phyloP scores from a whole-genome alignment of 2,329 filamentous ascomycete genomes.

The Fonsecaea erecta region DNA sequence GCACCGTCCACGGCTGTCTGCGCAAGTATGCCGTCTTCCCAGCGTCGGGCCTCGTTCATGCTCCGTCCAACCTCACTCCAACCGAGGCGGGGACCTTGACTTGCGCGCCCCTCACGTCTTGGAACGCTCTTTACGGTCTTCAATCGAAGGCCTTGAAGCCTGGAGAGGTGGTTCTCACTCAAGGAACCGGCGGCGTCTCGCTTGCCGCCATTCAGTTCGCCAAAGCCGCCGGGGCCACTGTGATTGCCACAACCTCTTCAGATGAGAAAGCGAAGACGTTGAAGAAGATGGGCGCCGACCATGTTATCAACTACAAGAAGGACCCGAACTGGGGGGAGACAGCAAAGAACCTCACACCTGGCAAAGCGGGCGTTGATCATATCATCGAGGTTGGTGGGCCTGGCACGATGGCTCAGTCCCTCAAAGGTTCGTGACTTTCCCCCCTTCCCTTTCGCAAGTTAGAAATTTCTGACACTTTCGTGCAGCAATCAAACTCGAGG shows the following conservation, averaged over 20 bases:
- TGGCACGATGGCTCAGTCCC: conserved; percentile 61
- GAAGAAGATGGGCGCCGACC: conserved; percentile 61
- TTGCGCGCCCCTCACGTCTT: conserved; percentile 67
- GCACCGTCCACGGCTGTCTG: conserved; percentile 69
- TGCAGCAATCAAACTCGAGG: conserved; percentile 54
- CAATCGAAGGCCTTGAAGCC: conserved; percentile 54
- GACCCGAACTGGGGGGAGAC: conserved; percentile 64
- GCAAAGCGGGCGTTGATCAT: conserved; percentile 63
- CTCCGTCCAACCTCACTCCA: conserved; percentile 61
- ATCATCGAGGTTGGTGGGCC: conserved; percentile 70
- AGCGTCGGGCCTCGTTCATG: conserved; percentile 68
- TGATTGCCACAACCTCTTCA: conserved; percentile 65
- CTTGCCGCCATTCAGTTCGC: conserved; percentile 53
- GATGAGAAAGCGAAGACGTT: conserved; percentile 60
- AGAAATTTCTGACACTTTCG: background rate
- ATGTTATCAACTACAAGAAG: conserved; percentile 65
- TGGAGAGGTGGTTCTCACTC: conserved; percentile 62
- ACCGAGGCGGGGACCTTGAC: conserved; percentile 62
- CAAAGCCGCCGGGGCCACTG: conserved; percentile 56
- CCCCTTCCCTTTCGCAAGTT: background rate
- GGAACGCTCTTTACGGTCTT: conserved; percentile 68
- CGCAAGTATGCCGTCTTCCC: conserved; percentile 70
- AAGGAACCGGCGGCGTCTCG: conserved; percentile 65
- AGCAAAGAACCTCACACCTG: conserved; percentile 57
- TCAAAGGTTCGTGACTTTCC: conserved; percentile 43